phyloP scores from a whole-genome alignment of 2,329 filamentous ascomycete species.

The Pleochaeta shiraiana region DNA sequence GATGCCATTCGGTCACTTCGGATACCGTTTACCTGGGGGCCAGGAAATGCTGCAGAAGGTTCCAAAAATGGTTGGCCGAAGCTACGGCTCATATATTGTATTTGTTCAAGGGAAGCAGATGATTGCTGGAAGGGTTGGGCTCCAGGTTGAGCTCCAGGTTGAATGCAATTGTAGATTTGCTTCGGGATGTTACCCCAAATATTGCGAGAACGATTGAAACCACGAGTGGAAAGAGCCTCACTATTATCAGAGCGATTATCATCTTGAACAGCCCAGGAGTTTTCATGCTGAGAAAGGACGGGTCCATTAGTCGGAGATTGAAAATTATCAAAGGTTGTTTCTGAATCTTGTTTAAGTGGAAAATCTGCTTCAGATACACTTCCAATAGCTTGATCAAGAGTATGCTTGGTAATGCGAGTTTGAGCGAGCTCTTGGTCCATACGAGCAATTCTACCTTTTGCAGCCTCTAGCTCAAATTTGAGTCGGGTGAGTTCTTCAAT shows the following conservation, averaged over 20 bases:
- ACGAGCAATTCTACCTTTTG: conserved; percentile 45
- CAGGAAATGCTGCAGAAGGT: conserved; percentile 11
- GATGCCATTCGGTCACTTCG: conserved; percentile 15
- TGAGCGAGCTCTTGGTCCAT: conserved; percentile 51
- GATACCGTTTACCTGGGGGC: conserved; percentile 12
- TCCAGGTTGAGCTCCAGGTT: conserved; percentile 5
- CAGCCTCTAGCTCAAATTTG: conserved; percentile 48
- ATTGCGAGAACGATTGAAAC: conserved; percentile 30
- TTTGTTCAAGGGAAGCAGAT: conserved; percentile 19
- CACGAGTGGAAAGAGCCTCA: conserved; percentile 29
- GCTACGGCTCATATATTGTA: conserved; percentile 26
- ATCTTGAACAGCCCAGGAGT: conserved; percentile 29
- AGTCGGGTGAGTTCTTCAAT: conserved; percentile 42
- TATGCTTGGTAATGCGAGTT: conserved; percentile 36
- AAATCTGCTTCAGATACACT: conserved; percentile 25
- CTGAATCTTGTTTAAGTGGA: conserved; percentile 13
- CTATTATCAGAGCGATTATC: conserved; percentile 34
- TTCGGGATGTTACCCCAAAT: conserved; percentile 31
- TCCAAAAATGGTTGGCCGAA: conserved; percentile 18
- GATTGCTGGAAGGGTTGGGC: conserved; percentile 12
- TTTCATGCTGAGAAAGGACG: conserved; percentile 21
- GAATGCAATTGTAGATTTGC: conserved; percentile 17
- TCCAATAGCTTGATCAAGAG: conserved; percentile 32
- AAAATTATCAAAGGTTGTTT: conserved; percentile 4
- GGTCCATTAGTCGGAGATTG: conserved; percentile 12